Conservation (phyloP, 2,329 filamentous ascomycete species). For the Biscogniauxia mediterranea region DNA sequence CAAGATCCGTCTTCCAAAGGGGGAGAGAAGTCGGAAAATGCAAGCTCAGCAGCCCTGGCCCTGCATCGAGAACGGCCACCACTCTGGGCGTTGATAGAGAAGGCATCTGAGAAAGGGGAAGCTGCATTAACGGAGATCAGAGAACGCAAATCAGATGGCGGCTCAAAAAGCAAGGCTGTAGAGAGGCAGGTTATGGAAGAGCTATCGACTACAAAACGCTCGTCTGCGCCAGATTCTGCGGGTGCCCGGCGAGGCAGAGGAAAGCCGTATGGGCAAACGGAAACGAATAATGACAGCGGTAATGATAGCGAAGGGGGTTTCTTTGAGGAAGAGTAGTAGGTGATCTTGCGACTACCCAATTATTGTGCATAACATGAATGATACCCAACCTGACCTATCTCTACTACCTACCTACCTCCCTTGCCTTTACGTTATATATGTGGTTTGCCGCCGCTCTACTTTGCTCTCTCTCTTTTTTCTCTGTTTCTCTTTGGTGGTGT, state of each 20-base stretch:
- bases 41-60: constrained; percentile 41
- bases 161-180: constrained; percentile 9
- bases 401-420: background rate
- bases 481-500: too few relatives aligned
- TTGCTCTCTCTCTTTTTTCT: too few relatives aligned
- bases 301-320: constrained; percentile 57
- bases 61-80: constrained; percentile 50
- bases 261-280: constrained; percentile 38
- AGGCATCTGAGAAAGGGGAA: constrained; percentile 47
- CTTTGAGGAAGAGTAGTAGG: constrained; percentile 44
- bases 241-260: constrained; percentile 21
- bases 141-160: constrained; percentile 25
- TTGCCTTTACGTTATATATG: background rate
- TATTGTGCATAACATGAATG: constrained; percentile 14
- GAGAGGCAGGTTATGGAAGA: constrained; percentile 13
- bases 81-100: constrained; percentile 69
- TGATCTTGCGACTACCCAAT: background rate
- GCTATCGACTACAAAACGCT: constrained; percentile 12
- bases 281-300: constrained; percentile 33
- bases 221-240: constrained; percentile 9
- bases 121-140: constrained; percentile 26
- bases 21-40: constrained; percentile 39
- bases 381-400: constrained; percentile 16
- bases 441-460: background rate
- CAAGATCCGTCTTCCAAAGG: constrained; percentile 29